These are phyloP conservation scores for Pestalotiopsis sp. DNA, from an alignment of 2,329 filamentous ascomycete species.

Conservation along the genomic window DNA sequence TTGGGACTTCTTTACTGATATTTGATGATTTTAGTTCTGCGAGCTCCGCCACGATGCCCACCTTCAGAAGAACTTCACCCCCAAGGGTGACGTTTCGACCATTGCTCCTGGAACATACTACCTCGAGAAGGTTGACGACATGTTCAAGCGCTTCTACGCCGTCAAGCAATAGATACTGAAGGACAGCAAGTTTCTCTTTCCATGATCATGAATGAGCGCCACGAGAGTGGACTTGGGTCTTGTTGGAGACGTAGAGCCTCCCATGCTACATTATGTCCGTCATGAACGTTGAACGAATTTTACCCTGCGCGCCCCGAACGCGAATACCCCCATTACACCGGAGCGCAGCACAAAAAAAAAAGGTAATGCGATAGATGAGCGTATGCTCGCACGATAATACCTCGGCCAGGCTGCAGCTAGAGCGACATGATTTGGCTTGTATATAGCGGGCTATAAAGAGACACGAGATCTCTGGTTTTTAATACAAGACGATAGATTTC, in stretches of 20 bases:
- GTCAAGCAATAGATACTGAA: slow-evolving; percentile 63
- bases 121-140: slow-evolving; percentile 76
- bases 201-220: neutral
- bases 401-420: neutral
- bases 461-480: neutral
- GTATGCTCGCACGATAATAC: neutral
- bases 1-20: neutral
- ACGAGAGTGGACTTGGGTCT: neutral
- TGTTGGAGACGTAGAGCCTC: neutral
- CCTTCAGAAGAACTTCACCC: slow-evolving; percentile 76
- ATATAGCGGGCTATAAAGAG: neutral
- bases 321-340: neutral
- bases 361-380: slow-evolving; percentile 3
- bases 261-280: neutral
- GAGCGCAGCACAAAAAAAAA: neutral
- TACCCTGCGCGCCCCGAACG: neutral
- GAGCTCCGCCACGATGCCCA: slow-evolving; percentile 80
- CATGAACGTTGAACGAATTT: neutral
- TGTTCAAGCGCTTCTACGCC: slow-evolving; percentile 80
- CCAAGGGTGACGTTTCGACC: slow-evolving; percentile 66
- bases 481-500: neutral
- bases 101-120: slow-evolving; percentile 73
- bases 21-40: slow-evolving; percentile 61
- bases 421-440: neutral
- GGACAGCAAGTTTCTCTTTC: neutral